phyloP scores from a whole-genome alignment of 805 yeast genomes.

The Zygotorulaspora danielsina region DNA sequence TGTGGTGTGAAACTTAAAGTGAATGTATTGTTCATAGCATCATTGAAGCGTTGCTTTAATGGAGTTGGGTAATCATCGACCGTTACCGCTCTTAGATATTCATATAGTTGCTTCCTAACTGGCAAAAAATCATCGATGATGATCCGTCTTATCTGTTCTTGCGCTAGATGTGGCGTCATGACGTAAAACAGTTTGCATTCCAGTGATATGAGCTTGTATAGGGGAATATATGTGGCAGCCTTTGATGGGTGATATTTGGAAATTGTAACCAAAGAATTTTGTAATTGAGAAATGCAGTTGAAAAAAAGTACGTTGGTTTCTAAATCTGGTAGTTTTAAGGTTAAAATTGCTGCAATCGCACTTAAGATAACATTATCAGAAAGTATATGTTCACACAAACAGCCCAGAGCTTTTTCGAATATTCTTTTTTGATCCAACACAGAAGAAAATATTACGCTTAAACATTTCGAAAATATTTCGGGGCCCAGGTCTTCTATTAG shows the following conservation, averaged over 20 bases:
- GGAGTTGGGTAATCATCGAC: conserved; percentile 17
- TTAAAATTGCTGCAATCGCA: conserved; percentile 6
- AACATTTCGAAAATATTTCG: conserved; percentile 8
- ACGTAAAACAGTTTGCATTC: conserved; percentile 16
- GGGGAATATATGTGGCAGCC: conserved; percentile 14
- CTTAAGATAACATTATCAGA: conserved; percentile 11
- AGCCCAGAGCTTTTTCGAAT: conserved; percentile 8
- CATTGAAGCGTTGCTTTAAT: conserved; percentile 9
- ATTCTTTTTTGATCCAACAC: conserved; percentile 10
- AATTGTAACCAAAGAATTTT: conserved; percentile 9
- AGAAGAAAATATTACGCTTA: conserved; percentile 12
- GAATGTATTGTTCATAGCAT: conserved; percentile 14
- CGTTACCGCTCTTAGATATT: conserved; percentile 11
- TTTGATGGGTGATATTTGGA: conserved; percentile 11
- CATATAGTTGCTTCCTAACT: conserved; percentile 6
- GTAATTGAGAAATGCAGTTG: conserved; percentile 8
- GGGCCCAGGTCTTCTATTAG: conserved; percentile 12
- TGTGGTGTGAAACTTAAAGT: conserved; percentile 7
- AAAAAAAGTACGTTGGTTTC: conserved; percentile 5
- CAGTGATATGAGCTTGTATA: conserved; percentile 9
- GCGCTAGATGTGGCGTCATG: conserved; percentile 14
- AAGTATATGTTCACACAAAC: conserved; percentile 11
- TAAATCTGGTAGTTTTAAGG: conserved; percentile 3
- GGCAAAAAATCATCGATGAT: conserved; percentile 19
- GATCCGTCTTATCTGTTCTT: conserved; percentile 9